These are phyloP conservation scores for Apocynum venetum DNA, from an alignment of 257 asterid species.

Conservation along the genomic window DNA sequence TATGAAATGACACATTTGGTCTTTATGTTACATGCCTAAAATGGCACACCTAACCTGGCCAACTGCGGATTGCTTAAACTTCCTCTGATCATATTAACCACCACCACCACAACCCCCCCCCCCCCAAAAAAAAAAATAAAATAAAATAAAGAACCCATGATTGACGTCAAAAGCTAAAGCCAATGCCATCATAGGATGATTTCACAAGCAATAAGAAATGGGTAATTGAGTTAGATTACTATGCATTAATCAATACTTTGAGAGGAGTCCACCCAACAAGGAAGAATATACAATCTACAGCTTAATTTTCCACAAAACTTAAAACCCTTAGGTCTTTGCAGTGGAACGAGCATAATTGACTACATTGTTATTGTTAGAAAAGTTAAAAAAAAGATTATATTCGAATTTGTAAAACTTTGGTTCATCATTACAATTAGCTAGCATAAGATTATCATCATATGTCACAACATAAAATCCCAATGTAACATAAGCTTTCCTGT, in stretches of 20 bases:
- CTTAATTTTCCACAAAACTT: neutral
- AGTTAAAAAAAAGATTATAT: neutral
- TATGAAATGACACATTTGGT: no score
- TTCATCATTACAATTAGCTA: neutral
- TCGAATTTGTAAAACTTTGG: neutral
- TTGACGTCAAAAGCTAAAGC: no score
- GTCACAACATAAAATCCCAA: neutral
- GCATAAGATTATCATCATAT: neutral
- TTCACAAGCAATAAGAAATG: neutral
- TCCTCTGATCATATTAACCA: no score
- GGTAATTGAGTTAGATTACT: neutral
- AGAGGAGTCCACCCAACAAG: neutral
- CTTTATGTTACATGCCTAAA: no score
- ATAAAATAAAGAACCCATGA: no score
- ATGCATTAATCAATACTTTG: neutral
- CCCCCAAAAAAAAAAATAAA: no score
- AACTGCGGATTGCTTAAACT: no score
- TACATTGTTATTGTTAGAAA: neutral
- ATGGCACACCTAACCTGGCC: no score
- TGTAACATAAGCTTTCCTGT: neutral
- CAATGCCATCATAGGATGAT: no score
- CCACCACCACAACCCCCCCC: no score
- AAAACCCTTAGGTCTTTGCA: neutral
- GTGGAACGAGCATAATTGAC: neutral
- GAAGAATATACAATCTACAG: neutral